phyloP scores from a whole-genome alignment of 140 eudicot genomes.

The Senecio squalidus region DNA sequence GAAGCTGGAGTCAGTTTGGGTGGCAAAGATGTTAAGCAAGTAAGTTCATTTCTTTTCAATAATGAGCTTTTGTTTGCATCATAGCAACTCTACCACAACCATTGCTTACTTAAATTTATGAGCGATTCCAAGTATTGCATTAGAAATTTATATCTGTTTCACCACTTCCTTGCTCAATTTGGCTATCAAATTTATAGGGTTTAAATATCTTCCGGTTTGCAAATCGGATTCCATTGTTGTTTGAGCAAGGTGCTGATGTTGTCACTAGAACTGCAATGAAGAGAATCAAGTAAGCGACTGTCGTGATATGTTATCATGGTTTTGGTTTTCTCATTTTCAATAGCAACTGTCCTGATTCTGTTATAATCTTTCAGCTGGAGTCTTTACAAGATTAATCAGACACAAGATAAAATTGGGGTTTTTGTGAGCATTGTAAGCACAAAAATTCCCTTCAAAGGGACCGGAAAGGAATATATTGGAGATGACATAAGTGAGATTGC shows the following conservation, averaged over 20 bases:
- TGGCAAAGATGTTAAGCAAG: constrained; percentile 98
- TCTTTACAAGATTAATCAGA: constrained; percentile 89
- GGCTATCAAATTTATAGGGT: constrained; percentile 47
- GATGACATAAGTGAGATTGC: constrained; percentile 99
- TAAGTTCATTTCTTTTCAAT: constrained; percentile 25
- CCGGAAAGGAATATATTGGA: constrained; percentile 98
- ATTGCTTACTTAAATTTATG: background rate
- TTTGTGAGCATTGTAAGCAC: constrained; percentile 99
- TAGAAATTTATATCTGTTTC: background rate
- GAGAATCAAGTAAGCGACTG: constrained; percentile 77
- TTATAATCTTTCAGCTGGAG: constrained; percentile 65
- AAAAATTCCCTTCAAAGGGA: constrained; percentile 96
- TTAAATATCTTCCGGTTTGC: constrained; percentile 93
- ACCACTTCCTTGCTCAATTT: constrained; percentile 12
- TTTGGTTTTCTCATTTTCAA: constrained; percentile 1
- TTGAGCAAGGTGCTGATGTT: constrained; percentile 99
- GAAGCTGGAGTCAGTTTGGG: constrained; percentile 99
- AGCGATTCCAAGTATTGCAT: background rate
- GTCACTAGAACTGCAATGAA: constrained; percentile 93
- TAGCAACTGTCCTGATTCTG: constrained; percentile 1
- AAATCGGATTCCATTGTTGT: constrained; percentile 93
- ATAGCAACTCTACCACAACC: constrained; percentile 6
- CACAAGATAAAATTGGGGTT: constrained; percentile 94
- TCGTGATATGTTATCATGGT: background rate
- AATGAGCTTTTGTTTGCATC: background rate